phyloP scores from a whole-genome alignment of 139 green algal genomes.

The Pleodorina starrii region DNA sequence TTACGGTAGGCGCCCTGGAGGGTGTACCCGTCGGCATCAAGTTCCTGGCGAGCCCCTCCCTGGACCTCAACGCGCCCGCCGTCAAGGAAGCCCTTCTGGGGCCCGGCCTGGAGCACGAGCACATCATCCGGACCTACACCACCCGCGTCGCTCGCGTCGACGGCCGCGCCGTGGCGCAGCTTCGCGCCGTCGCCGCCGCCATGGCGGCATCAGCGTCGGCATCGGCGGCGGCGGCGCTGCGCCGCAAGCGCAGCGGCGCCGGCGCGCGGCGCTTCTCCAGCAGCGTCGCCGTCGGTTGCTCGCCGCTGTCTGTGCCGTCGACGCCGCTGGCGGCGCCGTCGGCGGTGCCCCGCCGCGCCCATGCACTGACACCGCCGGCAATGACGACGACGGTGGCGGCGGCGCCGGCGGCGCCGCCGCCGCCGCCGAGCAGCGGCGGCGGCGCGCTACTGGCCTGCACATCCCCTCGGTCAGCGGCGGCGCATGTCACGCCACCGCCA shows the following conservation, averaged over 20 bases:
- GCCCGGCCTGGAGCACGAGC: slow-evolving; percentile 13
- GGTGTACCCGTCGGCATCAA: slow-evolving; percentile 35
- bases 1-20: slow-evolving; percentile 5
- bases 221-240: neutral
- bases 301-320: slow-evolving; percentile 1
- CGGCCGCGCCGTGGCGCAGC: neutral
- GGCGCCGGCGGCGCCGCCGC: neutral
- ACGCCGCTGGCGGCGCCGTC: neutral
- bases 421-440: neutral
- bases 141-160: slow-evolving; percentile 38
- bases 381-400: neutral
- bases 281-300: neutral
- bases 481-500: no score
- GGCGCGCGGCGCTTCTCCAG: neutral
- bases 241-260: neutral
- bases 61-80: slow-evolving; percentile 28
- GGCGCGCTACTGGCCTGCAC: neutral
- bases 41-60: slow-evolving; percentile 36
- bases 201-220: no score
- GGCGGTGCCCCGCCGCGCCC: neutral
- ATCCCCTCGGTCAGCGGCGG: no score
- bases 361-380: neutral
- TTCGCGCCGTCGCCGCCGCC: slow-evolving; percentile 25
- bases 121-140: slow-evolving; percentile 44
- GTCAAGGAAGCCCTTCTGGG: slow-evolving; percentile 44